Evolutionary conservation across 805 yeast species (phyloP), one percentile per base, ranked within the genome.

Genomic region (Saturnispora quitensis): DNA sequence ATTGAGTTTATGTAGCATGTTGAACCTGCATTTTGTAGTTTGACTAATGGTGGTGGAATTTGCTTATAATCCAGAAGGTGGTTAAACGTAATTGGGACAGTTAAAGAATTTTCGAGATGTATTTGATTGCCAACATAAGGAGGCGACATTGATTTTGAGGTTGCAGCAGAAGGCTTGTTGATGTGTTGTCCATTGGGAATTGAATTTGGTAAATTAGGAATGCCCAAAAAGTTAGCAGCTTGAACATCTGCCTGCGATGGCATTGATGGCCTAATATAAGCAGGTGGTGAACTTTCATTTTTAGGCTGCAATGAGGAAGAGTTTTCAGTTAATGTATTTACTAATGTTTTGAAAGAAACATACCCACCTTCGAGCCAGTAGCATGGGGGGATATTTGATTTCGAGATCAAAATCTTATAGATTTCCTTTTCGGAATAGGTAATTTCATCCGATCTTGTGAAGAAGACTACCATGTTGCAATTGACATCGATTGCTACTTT

Each of bases 1-100:
- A 86, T 81, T 61, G 85, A 78, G 60, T 86, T 86, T 52, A 86
- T 80, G 61, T 86, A 86, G 59, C 95, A 86, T 0, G 90, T 82
- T 42, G 82, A 82, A 0, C 89, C 89, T 66, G 77, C 70, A 60
- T 86, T 86, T 54, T 77, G 69, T 48, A 86, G 64, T 0, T 90
- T 51, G 4, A 65, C 62, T 20, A 61, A 36, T 1, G 66, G 67
- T 9, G 53, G 47, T 13, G 51, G 51, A 52, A 52, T 35, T 18
- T 45, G 20, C 7, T 28, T n/a, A 17, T 42, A 43, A 33, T 36
- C 47, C 25, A 44, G 8, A 31, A 33, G 36, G 17, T 28, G 38
- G 38, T 27, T 28, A 28, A 45, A n/a, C 44, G 43, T 9, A 34
- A 15, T 27, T 40, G 40, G 27, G 15, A 22, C 15, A 42, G 25